Evolutionary conservation across 2,329 filamentous ascomycete genomes (phyloP), one percentile per base, ranked within the genome.

Genomic region (Aspergillus sp.): DNA sequence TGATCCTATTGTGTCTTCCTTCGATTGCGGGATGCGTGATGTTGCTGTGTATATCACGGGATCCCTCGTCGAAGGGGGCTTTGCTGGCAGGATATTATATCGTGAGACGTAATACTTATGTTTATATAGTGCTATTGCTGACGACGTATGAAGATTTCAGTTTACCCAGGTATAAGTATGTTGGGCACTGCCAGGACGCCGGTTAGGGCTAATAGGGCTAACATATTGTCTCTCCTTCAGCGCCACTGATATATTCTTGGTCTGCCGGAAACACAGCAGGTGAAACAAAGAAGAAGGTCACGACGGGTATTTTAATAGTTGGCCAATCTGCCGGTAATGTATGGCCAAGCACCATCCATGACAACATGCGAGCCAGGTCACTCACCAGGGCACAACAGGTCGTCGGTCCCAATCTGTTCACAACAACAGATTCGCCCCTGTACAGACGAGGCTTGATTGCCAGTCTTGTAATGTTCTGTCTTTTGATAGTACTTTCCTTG

Each of bases 171-270:
- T 4, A 79, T 79, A 49, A 73, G 68, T 71, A 63, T 55, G 67
- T 59, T 6, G 19, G n/a, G 7, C 5, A 19, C 12, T 6, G 9
- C 9, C 29, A 9, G 3, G 8, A 5, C 7, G 3, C 7, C 6
- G 4, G 1, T 3, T 1, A 29, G 10, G n/a, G 29, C 5, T 29
- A 19, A 19, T 40, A 19, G 45, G 10, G 40, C 41, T 46, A 36
- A 54, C 50, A 56, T 5, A 58, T 57, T 5, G 6, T 36, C 9
- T 36, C 8, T 5, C 34, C 0, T 58, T 6, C 30, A 75, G 73
- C 81, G 3, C 81, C 83, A 35, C 76, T 81, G 45, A 87, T 82
- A 55, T 85, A 88, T 57, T 84, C 81, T 52, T 87, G 82, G 61
- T 88, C 84, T 12, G 81, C 77, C 0, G 77, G 67, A 36, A 81